These are phyloP conservation scores for Kodamaea kakaduensis DNA, from an alignment of 805 yeast genomes.

Conservation along the genomic window DNA sequence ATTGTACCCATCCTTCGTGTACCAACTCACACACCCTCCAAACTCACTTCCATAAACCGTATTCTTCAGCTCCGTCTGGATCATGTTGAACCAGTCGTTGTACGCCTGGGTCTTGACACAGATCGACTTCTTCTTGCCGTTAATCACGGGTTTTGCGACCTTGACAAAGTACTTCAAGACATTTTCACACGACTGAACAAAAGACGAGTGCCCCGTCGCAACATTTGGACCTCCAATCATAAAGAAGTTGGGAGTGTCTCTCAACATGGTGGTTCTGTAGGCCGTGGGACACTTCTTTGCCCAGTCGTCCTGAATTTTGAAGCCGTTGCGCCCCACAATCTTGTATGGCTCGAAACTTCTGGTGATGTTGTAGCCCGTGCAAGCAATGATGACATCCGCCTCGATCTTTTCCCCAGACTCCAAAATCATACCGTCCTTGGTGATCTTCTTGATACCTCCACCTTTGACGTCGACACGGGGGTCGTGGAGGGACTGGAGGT, in stretches of 20 bases:
- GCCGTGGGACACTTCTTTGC: constrained; percentile 29
- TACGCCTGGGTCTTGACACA: constrained; percentile 30
- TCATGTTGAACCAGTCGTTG: constrained; percentile 29
- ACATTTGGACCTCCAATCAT: constrained; percentile 39
- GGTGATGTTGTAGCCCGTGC: constrained; percentile 36
- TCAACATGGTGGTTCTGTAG: constrained; percentile 31
- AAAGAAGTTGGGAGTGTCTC: constrained; percentile 34
- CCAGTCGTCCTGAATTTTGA: constrained; percentile 24
- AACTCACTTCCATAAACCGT: constrained; percentile 35
- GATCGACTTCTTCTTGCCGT: constrained; percentile 26
- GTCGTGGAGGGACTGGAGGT: constrained; percentile 31
- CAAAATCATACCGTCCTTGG: constrained; percentile 27
- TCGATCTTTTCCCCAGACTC: constrained; percentile 24
- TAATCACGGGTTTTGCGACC: constrained; percentile 23
- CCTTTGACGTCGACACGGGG: constrained; percentile 25
- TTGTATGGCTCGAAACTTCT: constrained; percentile 16
- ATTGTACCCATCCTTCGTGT: constrained; percentile 25
- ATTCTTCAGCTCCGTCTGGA: constrained; percentile 23
- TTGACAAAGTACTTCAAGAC: constrained; percentile 21
- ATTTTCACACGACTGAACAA: constrained; percentile 37
- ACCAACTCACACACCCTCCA: constrained; percentile 44
- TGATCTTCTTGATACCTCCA: constrained; percentile 22
- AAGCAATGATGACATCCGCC: constrained; percentile 39
- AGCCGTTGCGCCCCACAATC: constrained; percentile 26
- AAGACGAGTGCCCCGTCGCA: constrained; percentile 42